Evolutionary conservation across 805 yeast species (phyloP).

Genomic region (Alloascoidea africana): DNA sequence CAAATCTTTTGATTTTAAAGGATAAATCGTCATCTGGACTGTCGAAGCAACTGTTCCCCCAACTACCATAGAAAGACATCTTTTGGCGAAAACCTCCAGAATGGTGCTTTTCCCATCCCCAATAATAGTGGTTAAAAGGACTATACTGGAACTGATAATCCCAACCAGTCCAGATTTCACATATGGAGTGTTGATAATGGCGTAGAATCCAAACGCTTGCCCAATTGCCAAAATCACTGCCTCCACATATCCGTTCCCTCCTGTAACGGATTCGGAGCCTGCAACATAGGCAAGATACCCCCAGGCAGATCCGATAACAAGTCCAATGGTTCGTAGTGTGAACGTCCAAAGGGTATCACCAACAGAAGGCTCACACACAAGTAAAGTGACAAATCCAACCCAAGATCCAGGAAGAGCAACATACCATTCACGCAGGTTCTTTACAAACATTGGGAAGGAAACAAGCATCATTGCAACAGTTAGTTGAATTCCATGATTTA

Average conservation of each 20-base stretch:
- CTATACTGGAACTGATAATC: conserved; percentile 30
- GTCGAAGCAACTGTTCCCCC: conserved; percentile 33
- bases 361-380: conserved; percentile 33
- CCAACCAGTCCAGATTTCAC: conserved; percentile 36
- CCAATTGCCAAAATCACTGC: conserved; percentile 27
- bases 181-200: conserved; percentile 28
- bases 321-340: conserved; percentile 31
- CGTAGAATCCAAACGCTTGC: conserved; percentile 30
- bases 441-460: conserved; percentile 35
- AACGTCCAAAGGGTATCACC: conserved; percentile 35
- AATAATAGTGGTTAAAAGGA: conserved; percentile 17
- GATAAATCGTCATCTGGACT: conserved; percentile 29
- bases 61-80: conserved; percentile 33
- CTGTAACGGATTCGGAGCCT: conserved; percentile 17
- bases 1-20: conserved; percentile 31
- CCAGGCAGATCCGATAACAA: conserved; percentile 32
- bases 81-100: conserved; percentile 27
- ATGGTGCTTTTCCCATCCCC: conserved; percentile 24
- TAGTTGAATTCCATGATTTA: conserved; percentile 32
- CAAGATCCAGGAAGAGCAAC: conserved; percentile 31
- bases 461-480: conserved; percentile 28
- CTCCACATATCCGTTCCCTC: conserved; percentile 15
- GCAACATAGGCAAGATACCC: conserved; percentile 31
- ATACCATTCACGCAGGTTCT: conserved; percentile 32
- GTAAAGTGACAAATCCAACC: conserved; percentile 36